A percentile compares a stretch with the other conserved stretches of the same genome.
These are phyloP conservation scores for Alternaria arbusti DNA, from an alignment of 2,329 filamentous ascomycete species.

Conservation along the genomic window DNA sequence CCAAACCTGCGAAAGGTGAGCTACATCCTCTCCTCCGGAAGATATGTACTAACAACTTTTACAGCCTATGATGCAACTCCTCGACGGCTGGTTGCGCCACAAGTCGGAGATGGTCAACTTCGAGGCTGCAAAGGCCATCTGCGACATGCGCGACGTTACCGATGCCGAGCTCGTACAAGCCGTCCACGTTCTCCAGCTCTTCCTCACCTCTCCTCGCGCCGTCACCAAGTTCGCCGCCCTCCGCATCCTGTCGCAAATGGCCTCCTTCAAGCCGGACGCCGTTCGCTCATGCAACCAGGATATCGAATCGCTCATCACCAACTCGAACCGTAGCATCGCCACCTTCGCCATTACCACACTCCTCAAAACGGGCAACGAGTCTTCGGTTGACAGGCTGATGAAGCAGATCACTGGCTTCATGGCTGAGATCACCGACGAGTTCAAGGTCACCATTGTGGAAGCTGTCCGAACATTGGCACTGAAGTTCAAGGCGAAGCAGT, in stretches of 20 bases:
- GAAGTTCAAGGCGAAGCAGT: constrained; percentile 98
- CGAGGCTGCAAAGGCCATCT: constrained; percentile 97
- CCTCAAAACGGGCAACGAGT: constrained; percentile 97
- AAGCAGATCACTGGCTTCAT: constrained; percentile 98
- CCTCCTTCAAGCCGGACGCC: constrained; percentile 91
- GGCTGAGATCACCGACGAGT: constrained; percentile 98
- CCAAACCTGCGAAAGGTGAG: constrained; percentile 73
- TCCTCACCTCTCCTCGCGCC: constrained; percentile 91
- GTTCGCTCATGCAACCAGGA: constrained; percentile 96
- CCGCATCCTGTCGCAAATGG: constrained; percentile 93
- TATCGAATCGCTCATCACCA: constrained; percentile 95
- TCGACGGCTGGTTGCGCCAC: constrained; percentile 95
- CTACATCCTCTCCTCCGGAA: no score
- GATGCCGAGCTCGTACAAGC: constrained; percentile 91
- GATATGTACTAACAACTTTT: constrained; percentile 12
- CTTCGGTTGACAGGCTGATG: constrained; percentile 95
- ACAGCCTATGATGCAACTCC: constrained; percentile 89
- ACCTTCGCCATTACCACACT: constrained; percentile 98
- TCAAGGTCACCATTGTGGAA: constrained; percentile 99
- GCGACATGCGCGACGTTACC: constrained; percentile 89
- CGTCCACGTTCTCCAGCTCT: constrained; percentile 93
- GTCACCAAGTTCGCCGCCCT: constrained; percentile 98
- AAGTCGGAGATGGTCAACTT: constrained; percentile 97
- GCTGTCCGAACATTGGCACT: constrained; percentile 95
- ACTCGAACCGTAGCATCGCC: constrained; percentile 95